These are phyloP conservation scores for Yamadazyma sp. DNA, from an alignment of 1,139 yeast species.

Conservation along the genomic window DNA sequence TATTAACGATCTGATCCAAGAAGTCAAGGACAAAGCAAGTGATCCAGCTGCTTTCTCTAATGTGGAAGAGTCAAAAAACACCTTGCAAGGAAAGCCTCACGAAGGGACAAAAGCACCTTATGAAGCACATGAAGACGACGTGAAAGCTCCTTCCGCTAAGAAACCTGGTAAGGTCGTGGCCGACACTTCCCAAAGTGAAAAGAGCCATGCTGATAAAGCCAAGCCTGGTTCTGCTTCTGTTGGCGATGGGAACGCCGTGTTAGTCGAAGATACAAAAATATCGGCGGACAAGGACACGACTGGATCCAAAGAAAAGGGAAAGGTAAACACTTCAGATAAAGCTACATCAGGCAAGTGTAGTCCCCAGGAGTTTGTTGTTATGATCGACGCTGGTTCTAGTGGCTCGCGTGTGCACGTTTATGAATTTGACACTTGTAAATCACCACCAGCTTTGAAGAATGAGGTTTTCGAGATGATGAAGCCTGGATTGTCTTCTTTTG, in stretches of 20 bases:
- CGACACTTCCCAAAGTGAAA: conserved; percentile 17
- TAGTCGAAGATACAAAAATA: conserved; percentile 1
- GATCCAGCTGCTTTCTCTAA: conserved; percentile 20
- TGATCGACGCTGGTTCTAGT: conserved; percentile 97
- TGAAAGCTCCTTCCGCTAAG: no score
- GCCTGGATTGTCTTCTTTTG: conserved; percentile 89
- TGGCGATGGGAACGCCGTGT: conserved; percentile 6
- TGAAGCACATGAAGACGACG: conserved; percentile 15
- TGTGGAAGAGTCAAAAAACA: conserved; percentile 25
- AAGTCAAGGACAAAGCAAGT: conserved; percentile 27
- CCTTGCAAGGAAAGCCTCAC: conserved; percentile 36
- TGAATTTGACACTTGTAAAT: conserved; percentile 79
- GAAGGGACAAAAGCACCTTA: conserved; percentile 40
- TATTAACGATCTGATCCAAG: conserved; percentile 25
- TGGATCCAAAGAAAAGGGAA: not conserved
- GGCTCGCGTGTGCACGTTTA: conserved; percentile 96
- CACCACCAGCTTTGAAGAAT: conserved; percentile 74
- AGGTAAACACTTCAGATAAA: not conserved
- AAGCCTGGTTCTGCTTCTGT: conserved; percentile 9
- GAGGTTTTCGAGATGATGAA: conserved; percentile 87
- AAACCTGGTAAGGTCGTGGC: conserved; percentile 13
- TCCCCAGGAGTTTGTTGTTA: conserved; percentile 58
- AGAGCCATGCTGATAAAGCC: conserved; percentile 15
- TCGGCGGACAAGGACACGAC: conserved; percentile 1
- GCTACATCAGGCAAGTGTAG: conserved; percentile 19